Conservation (phyloP, 257 asterid genomes). For the Solanum bukasovii region DNA sequence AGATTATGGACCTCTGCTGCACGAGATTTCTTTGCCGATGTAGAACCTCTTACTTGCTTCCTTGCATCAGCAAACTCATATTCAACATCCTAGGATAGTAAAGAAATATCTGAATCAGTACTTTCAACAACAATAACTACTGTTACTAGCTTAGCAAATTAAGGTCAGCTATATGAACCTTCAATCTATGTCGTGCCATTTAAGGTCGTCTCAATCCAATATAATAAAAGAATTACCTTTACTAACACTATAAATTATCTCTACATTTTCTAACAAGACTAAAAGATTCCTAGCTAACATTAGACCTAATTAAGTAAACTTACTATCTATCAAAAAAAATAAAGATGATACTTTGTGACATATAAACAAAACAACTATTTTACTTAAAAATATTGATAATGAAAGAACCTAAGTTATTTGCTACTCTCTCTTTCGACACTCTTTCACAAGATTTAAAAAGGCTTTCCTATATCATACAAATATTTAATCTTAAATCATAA, state of each 20-base stretch:
- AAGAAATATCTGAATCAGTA: neutral
- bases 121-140: neutral
- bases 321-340: neutral
- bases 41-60: slow-evolving; percentile 13
- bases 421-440: too few species aligned
- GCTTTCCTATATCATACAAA: too few species aligned
- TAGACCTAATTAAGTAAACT: neutral
- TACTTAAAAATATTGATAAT: neutral
- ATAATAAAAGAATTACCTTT: neutral
- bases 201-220: neutral
- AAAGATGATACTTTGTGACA: neutral
- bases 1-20: slow-evolving; percentile 46
- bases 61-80: slow-evolving; percentile 19
- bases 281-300: neutral
- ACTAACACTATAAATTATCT: neutral
- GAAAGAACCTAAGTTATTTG: neutral
- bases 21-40: slow-evolving; percentile 31
- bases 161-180: neutral
- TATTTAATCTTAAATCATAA: too few species aligned
- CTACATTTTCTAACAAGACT: neutral
- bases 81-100: slow-evolving; percentile 12
- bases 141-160: neutral
- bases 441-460: too few species aligned
- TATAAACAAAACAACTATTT: neutral
- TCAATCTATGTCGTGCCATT: neutral